phyloP scores from a whole-genome alignment of 768 basidiomycete genomes.

The Podaxis carcinomalis region DNA sequence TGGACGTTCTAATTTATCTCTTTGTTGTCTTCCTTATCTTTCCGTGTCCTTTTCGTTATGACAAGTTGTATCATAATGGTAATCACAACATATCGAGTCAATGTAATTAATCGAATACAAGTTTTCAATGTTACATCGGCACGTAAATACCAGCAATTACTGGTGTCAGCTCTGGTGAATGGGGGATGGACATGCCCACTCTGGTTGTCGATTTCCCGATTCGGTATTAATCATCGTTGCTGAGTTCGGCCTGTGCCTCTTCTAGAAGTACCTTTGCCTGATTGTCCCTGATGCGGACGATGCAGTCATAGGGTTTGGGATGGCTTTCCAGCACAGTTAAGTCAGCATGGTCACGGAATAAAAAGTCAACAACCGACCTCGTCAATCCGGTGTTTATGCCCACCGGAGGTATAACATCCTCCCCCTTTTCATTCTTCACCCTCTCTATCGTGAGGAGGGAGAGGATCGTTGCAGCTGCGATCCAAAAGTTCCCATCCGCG shows the following conservation, averaged over 20 bases:
- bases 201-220: too few relatives aligned
- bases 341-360: background rate
- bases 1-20: background rate
- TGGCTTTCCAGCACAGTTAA: background rate
- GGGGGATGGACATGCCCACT: too few relatives aligned
- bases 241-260: background rate
- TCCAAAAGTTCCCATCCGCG: background rate
- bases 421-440: background rate
- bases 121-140: too few relatives aligned
- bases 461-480: background rate
- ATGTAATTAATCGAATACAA: too few relatives aligned
- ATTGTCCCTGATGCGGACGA: background rate
- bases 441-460: background rate
- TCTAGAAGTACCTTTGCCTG: background rate
- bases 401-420: background rate
- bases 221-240: background rate
- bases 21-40: background rate
- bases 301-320: background rate
- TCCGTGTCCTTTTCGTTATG: too few relatives aligned
- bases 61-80: background rate
- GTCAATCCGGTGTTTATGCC: background rate
- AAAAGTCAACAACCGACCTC: background rate
- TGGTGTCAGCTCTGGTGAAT: background rate
- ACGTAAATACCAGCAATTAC: background rate
- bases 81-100: too few relatives aligned